Evolutionary conservation across 192 early-diverging fungal genomes (phyloP).

Genomic region (Oehlia diaphana): DNA sequence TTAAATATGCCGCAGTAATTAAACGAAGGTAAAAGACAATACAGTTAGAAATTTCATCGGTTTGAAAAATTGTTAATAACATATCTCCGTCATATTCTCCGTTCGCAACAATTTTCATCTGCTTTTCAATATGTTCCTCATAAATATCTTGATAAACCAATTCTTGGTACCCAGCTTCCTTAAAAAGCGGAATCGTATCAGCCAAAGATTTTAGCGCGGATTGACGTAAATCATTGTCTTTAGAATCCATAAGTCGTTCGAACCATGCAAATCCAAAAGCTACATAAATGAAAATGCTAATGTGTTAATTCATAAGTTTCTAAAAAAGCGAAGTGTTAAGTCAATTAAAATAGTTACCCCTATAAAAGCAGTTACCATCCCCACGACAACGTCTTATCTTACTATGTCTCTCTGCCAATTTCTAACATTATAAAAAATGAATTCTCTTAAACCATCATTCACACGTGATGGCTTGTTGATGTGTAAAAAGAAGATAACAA

Average conservation of each 20-base stretch:
- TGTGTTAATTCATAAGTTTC: not conserved
- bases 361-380: slow-evolving; percentile 67
- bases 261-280: slow-evolving; percentile 68
- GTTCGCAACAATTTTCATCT: slow-evolving; percentile 36
- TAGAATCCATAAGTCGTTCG: slow-evolving; percentile 47
- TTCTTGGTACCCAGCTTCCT: slow-evolving; percentile 45
- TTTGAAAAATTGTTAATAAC: slow-evolving; percentile 52
- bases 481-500: slow-evolving; percentile 16
- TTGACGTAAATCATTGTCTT: slow-evolving; percentile 27
- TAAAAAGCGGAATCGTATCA: slow-evolving; percentile 41
- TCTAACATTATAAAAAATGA: slow-evolving; percentile 35
- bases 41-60: slow-evolving; percentile 54
- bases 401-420: slow-evolving; percentile 43
- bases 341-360: slow-evolving; percentile 42
- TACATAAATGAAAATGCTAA: slow-evolving; percentile 16
- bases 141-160: slow-evolving; percentile 60
- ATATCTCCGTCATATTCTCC: slow-evolving; percentile 38
- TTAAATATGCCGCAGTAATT: slow-evolving; percentile 56
- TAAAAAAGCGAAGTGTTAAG: not conserved
- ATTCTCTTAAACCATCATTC: not conserved
- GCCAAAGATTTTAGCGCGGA: slow-evolving; percentile 39
- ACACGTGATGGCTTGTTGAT: slow-evolving; percentile 2
- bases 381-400: slow-evolving; percentile 58
- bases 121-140: slow-evolving; percentile 43
- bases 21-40: slow-evolving; percentile 62